These are phyloP conservation scores for Malus fusca DNA, from an alignment of 306 rosid genomes.

Conservation along the genomic window DNA sequence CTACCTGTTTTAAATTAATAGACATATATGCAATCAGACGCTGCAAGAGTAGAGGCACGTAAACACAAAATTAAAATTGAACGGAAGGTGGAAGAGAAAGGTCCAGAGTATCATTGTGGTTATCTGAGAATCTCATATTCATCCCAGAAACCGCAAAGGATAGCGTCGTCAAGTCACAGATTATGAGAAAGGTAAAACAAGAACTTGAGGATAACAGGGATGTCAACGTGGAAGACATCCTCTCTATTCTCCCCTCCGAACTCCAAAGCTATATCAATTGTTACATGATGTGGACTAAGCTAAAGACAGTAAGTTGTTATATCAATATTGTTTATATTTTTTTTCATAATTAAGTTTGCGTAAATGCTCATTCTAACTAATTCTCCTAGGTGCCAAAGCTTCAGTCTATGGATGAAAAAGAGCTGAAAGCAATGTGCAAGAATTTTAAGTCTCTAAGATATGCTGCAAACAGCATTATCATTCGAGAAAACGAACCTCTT, in stretches of 20 bases:
- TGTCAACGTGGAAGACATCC: too few species aligned
- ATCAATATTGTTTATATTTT: too few species aligned
- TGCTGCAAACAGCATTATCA: not conserved
- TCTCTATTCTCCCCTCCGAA: too few species aligned
- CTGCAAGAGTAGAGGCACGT: not conserved
- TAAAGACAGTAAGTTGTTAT: too few species aligned
- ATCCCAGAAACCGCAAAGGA: not conserved
- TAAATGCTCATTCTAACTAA: too few species aligned
- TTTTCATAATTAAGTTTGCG: too few species aligned
- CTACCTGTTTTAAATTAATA: not conserved
- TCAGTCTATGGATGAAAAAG: not conserved
- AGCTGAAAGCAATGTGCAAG: not conserved
- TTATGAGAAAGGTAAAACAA: not conserved
- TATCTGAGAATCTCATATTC: not conserved
- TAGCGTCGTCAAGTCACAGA: not conserved
- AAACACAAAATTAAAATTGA: constrained; percentile 4
- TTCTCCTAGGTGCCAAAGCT: not conserved
- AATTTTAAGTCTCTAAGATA: not conserved
- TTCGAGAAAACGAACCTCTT: not conserved
- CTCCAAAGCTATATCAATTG: too few species aligned
- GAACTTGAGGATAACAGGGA: not conserved
- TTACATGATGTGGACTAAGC: too few species aligned
- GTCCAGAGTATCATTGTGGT: not conserved
- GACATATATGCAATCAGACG: not conserved
- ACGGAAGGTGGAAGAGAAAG: not conserved